phyloP scores from a whole-genome alignment of 768 basidiomycete species.

The Lactarius quietus region DNA sequence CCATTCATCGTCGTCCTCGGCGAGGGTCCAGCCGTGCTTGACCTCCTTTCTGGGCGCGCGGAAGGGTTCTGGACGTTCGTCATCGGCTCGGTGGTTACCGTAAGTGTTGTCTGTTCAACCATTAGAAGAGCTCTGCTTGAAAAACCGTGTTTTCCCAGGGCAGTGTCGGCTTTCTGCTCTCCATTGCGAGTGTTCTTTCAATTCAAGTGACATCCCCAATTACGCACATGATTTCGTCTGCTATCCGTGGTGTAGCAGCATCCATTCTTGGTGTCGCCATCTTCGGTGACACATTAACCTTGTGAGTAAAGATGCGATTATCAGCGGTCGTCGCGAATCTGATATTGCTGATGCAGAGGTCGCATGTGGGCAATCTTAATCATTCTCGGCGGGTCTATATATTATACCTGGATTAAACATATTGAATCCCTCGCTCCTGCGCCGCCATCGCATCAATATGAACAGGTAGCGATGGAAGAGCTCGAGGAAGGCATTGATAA shows the following conservation, averaged over 20 bases:
- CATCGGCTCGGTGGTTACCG: conserved; percentile 77
- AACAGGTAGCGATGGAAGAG: conserved; percentile 62
- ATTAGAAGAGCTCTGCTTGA: neutral
- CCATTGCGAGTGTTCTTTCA: conserved; percentile 85
- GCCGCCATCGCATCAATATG: conserved; percentile 43
- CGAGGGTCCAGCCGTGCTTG: conserved; percentile 61
- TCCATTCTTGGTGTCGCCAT: conserved; percentile 78
- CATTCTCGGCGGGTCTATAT: conserved; percentile 78
- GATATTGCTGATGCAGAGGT: conserved; percentile 47
- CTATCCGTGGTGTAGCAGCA: conserved; percentile 91
- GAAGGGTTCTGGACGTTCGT: conserved; percentile 62
- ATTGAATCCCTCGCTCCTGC: conserved; percentile 48
- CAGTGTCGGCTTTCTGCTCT: conserved; percentile 88
- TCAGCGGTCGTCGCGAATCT: neutral
- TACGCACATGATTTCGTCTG: conserved; percentile 96
- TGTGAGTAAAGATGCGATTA: conserved; percentile 41
- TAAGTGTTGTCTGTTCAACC: conserved; percentile 33
- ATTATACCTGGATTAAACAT: conserved; percentile 89
- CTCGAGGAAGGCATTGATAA: conserved; percentile 47
- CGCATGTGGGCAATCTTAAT: conserved; percentile 76
- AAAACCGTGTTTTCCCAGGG: conserved; percentile 46
- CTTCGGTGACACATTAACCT: conserved; percentile 77
- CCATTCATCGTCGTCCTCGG: conserved; percentile 75
- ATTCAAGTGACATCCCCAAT: conserved; percentile 98
- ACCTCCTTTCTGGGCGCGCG: conserved; percentile 49